Percentiles rank a stretch among this genome's conserved stretches.
Conservation (phyloP, 495 filamentous ascomycete genomes). For the Pyrenopolyporus hunteri region DNA sequence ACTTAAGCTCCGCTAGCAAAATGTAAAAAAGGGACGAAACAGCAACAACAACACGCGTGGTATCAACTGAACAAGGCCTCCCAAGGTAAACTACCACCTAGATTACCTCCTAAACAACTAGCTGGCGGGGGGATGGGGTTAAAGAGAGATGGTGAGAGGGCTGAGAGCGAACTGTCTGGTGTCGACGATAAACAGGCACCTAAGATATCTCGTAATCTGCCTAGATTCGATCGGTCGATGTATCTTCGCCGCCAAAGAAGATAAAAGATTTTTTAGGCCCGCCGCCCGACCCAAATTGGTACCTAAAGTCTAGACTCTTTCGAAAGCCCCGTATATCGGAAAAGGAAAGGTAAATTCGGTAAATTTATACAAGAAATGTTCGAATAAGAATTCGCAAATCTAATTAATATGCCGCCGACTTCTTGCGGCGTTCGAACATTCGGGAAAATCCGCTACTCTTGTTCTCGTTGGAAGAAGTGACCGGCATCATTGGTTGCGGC, state of each 20-base stretch:
- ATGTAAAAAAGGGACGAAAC: neutral
- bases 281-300: neutral
- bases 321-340: neutral
- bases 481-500: conserved; percentile 31
- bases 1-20: conserved; percentile 15
- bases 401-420: conserved; percentile 37
- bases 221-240: conserved; percentile 11
- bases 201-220: conserved; percentile 10
- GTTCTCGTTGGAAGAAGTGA: conserved; percentile 24
- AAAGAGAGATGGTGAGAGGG: too few species aligned
- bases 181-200: conserved; percentile 14
- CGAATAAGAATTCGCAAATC: neutral
- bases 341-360: conserved; percentile 14
- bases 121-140: too few species aligned
- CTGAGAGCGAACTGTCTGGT: conserved; percentile 4
- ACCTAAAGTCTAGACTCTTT: conserved; percentile 11
- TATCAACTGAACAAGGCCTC: conserved; percentile 19
- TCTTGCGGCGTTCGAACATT: conserved; percentile 45
- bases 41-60: too few species aligned
- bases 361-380: conserved; percentile 29
- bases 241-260: neutral
- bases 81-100: neutral
- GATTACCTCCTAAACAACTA: neutral
- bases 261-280: neutral
- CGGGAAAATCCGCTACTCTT: conserved; percentile 41